phyloP scores from a whole-genome alignment of 2,329 filamentous ascomycete genomes.

The Clarireedia homoeocarpa region DNA sequence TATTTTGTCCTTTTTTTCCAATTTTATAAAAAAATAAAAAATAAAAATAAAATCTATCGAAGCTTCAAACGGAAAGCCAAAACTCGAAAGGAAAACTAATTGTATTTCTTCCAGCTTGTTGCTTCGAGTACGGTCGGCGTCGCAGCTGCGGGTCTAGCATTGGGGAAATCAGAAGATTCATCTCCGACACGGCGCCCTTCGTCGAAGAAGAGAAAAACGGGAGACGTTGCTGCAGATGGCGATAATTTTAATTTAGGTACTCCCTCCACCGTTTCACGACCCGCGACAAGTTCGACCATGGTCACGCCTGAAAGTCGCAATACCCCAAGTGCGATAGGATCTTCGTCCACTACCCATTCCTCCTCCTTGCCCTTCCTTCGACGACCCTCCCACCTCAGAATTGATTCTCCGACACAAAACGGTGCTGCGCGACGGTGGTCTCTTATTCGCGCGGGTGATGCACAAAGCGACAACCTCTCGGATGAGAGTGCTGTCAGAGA shows the following conservation, averaged over 20 bases:
- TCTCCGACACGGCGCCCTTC: conserved; percentile 20
- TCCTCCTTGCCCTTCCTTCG: conserved; percentile 10
- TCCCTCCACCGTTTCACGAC: conserved; percentile 22
- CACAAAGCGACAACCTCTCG: conserved; percentile 13
- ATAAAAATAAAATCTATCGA: neutral
- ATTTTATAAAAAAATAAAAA: no score
- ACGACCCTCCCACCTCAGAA: conserved; percentile 14
- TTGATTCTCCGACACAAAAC: conserved; percentile 18
- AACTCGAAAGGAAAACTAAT: conserved; percentile 7
- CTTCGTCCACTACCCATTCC: conserved; percentile 16
- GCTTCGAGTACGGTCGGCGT: conserved; percentile 31
- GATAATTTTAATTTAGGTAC: conserved; percentile 17
- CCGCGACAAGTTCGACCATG: conserved; percentile 23
- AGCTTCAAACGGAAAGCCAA: conserved; percentile 2
- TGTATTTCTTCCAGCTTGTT: conserved; percentile 26
- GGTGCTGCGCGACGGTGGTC: conserved; percentile 20
- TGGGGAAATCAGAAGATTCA: conserved; percentile 26
- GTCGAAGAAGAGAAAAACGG: conserved; percentile 26
- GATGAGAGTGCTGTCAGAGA: conserved; percentile 33
- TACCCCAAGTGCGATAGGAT: conserved; percentile 8
- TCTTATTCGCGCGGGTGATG: conserved; percentile 21
- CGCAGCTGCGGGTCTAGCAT: conserved; percentile 28
- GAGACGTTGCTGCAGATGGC: conserved; percentile 17
- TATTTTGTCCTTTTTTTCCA: neutral
- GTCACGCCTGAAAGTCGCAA: conserved; percentile 20